These are phyloP conservation scores for Lachnellula cervina DNA, from an alignment of 2,329 filamentous ascomycete genomes.

Conservation along the genomic window DNA sequence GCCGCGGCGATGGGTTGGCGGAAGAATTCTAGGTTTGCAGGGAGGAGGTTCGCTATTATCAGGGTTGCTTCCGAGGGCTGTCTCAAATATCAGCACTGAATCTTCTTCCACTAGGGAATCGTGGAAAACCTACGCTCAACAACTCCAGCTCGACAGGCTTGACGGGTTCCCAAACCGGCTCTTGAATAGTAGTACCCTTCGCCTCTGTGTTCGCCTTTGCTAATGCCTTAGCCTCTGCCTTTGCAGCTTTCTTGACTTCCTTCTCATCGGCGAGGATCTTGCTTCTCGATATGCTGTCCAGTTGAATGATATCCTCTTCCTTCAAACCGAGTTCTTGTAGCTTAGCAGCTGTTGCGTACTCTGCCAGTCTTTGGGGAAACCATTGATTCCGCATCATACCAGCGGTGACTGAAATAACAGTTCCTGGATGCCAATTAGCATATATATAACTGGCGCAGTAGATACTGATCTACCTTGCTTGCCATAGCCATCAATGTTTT, in stretches of 20 bases:
- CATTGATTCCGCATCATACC: conserved; percentile 51
- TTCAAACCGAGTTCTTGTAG: conserved; percentile 39
- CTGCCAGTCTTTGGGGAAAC: conserved; percentile 46
- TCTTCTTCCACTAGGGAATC: background rate
- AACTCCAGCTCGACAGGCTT: conserved; percentile 18
- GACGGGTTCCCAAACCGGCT: background rate
- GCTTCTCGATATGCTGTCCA: conserved; percentile 40
- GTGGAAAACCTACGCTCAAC: conserved; percentile 19
- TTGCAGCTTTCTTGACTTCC: conserved; percentile 2
- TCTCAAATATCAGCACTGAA: conserved; percentile 11
- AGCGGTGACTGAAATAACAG: conserved; percentile 46
- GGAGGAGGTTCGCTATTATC: conserved; percentile 23
- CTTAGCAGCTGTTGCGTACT: conserved; percentile 45
- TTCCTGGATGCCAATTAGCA: conserved; percentile 37
- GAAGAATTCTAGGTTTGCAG: conserved; percentile 27
- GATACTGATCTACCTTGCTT: conserved; percentile 34
- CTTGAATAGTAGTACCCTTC: background rate
- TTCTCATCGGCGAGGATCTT: conserved; percentile 8
- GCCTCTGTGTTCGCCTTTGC: background rate
- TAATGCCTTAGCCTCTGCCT: conserved; percentile 3
- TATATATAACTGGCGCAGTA: background rate
- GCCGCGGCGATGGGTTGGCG: conserved; percentile 26
- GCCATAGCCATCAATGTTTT: conserved; percentile 49
- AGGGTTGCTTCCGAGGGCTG: conserved; percentile 24
- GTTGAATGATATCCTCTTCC: conserved; percentile 39